Evolutionary conservation across 495 filamentous ascomycete genomes (phyloP).

Genomic region (Chaetomium fimeti): DNA sequence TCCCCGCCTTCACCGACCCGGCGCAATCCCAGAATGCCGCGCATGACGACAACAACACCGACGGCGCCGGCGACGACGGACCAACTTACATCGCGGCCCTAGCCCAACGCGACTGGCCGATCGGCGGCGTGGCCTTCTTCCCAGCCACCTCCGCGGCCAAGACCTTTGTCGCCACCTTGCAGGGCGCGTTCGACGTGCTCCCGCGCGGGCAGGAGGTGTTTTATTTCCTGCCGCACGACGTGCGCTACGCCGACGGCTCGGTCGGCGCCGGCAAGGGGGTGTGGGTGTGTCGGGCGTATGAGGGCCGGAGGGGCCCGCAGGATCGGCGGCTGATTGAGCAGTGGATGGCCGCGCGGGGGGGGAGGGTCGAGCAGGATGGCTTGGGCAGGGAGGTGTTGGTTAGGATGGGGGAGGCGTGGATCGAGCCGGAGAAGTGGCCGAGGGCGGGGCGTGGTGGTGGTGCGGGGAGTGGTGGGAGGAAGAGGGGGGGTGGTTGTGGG

Average conservation of each 20-base stretch:
- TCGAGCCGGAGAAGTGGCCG: constrained; percentile 1
- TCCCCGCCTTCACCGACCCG: background rate
- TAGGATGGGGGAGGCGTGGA: constrained; percentile 16
- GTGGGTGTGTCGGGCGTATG: constrained; percentile 12
- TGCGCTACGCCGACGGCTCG: background rate
- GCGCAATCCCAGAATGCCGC: background rate
- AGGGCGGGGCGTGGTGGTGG: background rate
- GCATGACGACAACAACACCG: background rate
- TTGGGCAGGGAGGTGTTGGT: background rate
- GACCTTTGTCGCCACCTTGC: background rate
- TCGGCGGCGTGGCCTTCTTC: constrained; percentile 9
- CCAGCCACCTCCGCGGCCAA: background rate
- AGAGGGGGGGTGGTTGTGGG: background rate
- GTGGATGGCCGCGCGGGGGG: background rate
- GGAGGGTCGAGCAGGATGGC: background rate
- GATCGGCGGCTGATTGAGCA: background rate
- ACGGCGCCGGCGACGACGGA: background rate
- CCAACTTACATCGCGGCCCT: background rate
- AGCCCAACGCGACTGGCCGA: constrained; percentile 7
- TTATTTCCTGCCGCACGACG: background rate
- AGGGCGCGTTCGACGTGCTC: background rate
- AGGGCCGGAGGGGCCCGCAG: constrained; percentile 11
- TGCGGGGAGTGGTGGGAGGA: background rate
- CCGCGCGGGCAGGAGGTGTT: constrained; percentile 8
- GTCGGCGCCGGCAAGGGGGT: background rate